Conservation (phyloP, 2,329 filamentous ascomycete species). For the Pezicula radicicola region DNA sequence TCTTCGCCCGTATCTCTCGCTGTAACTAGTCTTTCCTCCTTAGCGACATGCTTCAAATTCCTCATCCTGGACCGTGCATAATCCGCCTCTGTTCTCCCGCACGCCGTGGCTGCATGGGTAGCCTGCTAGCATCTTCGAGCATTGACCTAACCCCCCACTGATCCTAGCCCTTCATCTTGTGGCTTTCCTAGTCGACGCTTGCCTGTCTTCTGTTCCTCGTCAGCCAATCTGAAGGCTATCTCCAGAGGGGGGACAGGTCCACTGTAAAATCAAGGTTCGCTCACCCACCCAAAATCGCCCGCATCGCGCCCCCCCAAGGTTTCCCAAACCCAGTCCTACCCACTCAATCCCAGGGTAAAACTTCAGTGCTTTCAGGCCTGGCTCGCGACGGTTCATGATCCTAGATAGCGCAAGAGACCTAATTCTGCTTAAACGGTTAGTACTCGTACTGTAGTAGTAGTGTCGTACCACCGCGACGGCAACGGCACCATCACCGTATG, state of each 20-base stretch:
- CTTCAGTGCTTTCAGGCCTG: neutral
- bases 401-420: too few species aligned
- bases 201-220: neutral
- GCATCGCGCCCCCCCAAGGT: neutral
- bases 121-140: neutral
- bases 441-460: too few species aligned
- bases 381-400: neutral
- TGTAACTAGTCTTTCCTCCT: too few species aligned
- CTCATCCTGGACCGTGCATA: neutral
- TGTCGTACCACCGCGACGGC: too few species aligned
- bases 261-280: neutral
- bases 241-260: neutral
- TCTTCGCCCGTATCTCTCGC: too few species aligned
- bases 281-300: neutral
- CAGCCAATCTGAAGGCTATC: neutral
- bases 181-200: neutral
- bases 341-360: neutral
- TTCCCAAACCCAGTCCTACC: neutral
- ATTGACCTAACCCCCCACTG: neutral
- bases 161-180: neutral
- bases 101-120: neutral
- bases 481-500: neutral
- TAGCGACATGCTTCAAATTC: too few species aligned
- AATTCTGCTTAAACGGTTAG: too few species aligned
- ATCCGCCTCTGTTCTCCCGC: neutral